Percentiles rank a stretch among this genome's conserved stretches.
Evolutionary conservation across 73 alveolate species (phyloP).

Genomic region (Diophrys appendiculata): DNA sequence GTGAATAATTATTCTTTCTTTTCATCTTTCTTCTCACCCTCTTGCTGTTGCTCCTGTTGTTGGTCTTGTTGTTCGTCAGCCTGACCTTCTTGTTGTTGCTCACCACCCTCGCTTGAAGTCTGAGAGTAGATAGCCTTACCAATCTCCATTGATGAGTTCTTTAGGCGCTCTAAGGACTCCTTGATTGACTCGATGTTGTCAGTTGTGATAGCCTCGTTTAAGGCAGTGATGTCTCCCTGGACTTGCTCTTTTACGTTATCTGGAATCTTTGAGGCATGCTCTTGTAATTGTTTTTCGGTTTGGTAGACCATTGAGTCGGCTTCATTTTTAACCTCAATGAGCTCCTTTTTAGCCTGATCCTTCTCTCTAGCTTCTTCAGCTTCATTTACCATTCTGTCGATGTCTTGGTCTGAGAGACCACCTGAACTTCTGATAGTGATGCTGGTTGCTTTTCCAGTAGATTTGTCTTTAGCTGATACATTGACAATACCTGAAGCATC

Average conservation of each 20-base stretch:
- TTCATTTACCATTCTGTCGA: slow-evolving; percentile 86
- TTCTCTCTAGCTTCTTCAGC: slow-evolving; percentile 82
- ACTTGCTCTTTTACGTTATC: slow-evolving; percentile 68
- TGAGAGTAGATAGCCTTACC: slow-evolving; percentile 81
- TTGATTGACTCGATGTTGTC: slow-evolving; percentile 69
- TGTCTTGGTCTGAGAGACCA: slow-evolving; percentile 86
- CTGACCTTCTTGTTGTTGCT: slow-evolving; percentile 30
- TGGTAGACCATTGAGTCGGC: slow-evolving; percentile 82
- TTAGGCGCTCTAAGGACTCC: slow-evolving; percentile 76
- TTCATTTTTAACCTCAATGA: slow-evolving; percentile 79
- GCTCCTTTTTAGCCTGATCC: slow-evolving; percentile 78
- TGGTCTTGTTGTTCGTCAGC: not conserved
- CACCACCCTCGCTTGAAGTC: slow-evolving; percentile 13
- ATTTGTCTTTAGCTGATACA: slow-evolving; percentile 97
- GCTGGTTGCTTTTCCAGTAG: slow-evolving; percentile 84
- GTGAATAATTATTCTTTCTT: no score
- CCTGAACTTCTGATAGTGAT: slow-evolving; percentile 90
- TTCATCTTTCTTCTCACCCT: no score
- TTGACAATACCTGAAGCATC: slow-evolving; percentile 98
- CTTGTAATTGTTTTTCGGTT: slow-evolving; percentile 80
- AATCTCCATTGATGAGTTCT: slow-evolving; percentile 83
- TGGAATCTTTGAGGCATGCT: slow-evolving; percentile 74
- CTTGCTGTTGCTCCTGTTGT: slow-evolving; percentile 15
- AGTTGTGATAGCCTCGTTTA: slow-evolving; percentile 69
- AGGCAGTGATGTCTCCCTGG: slow-evolving; percentile 52